Base-by-base conservation (phyloP, 2,329 filamentous ascomycete species). In the Xylaria sp. region DNA sequence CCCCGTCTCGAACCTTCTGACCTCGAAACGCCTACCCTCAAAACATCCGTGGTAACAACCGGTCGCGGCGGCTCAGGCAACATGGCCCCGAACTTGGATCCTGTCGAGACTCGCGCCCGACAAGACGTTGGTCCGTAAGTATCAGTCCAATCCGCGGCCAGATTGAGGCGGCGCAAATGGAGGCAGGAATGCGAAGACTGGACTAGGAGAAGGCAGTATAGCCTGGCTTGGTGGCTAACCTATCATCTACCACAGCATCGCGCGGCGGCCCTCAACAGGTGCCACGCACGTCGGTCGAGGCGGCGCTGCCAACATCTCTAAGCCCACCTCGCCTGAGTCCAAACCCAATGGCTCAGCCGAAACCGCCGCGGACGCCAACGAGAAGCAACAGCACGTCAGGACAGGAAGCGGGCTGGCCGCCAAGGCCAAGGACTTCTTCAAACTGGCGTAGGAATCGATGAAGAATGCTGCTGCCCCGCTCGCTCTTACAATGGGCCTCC, bases 41-140 rank as follows among this genome's bases (percentile, higher is more conserved):
- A 97, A 82, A 88, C 88, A 55, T 83, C 92, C n/a, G 85, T 93
- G 72, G 94, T 95, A 77, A 97, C 94, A 21, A 98, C 94, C 2
- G 94, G 94, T 65, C 92, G 94, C 60, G 94, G 94, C 64, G 94
- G 94, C 69, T 90, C 88, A 4, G 94, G 94, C 68, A 97, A 97
- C 83, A 97, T 97, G 91, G 89, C 92, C 56, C 84, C 82, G 73
- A 90, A 91, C 77, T 89, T 88, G 70, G 91, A 96, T 74, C 89
- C 90, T 3, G 82, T 85, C 50, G 89, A 93, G 78, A 93, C 94
- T 42, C 91, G 94, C 71, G 85, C 89, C 63, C 90, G 90, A 50
- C 95, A 98, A 80, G 94, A 98, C 75, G 93, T 98, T 69, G 89
- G 90, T 68, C 88, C 89, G 88, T 90, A 81, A 77, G 87, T 83